Evolutionary conservation across 768 basidiomycete genomes (phyloP), one percentile per base, ranked within the genome.

Genomic region (Boletus speciosus): DNA sequence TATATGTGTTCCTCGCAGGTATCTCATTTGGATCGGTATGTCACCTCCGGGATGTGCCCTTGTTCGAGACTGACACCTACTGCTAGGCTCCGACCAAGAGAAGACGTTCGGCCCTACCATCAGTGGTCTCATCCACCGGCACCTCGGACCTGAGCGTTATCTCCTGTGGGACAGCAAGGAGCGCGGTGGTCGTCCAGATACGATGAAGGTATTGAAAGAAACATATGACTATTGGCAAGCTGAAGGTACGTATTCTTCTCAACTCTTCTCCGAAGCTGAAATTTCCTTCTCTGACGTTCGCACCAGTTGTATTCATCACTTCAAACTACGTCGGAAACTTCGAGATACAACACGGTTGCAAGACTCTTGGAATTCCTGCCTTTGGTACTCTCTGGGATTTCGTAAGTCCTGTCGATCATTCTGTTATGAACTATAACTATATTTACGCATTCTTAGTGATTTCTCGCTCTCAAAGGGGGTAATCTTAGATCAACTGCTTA

Each of bases 71-170:
- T 63, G 8, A 64, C 48, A 36, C 47, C 52, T 6, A 54, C n/a
- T 63, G 37, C 50, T 60, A 82, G 86, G 86, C 49, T 88, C 86
- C 52, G 87, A 90, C 64, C 88, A 90, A 70, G 87, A 88, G 69
- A 88, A 85, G 72, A 90, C 88, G 2, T 91, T 92, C 61, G 90
- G 90, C 3, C 84, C 86, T 23, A 90, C 88, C 19, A 88, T 91
- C 57, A 81, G 80, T 57, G 81, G 82, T 31, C 77, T 91, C 49
- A 90, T 91, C 60, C 80, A 81, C 61, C 78, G 80, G 57, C 80
- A 89, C 65, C 73, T 91, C 42, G 85, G 78, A 58, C 86, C 88
- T 29, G 87, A 90, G 66, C 84, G 88, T 32, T 76, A 85, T 43
- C 76, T 82, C 11, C 78, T 91, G 9, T 91, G 89, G 88, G 88